Evolutionary conservation across 768 basidiomycete genomes (phyloP), one percentile per base, ranked within the genome.

Genomic region (Hydnum rufescens): DNA sequence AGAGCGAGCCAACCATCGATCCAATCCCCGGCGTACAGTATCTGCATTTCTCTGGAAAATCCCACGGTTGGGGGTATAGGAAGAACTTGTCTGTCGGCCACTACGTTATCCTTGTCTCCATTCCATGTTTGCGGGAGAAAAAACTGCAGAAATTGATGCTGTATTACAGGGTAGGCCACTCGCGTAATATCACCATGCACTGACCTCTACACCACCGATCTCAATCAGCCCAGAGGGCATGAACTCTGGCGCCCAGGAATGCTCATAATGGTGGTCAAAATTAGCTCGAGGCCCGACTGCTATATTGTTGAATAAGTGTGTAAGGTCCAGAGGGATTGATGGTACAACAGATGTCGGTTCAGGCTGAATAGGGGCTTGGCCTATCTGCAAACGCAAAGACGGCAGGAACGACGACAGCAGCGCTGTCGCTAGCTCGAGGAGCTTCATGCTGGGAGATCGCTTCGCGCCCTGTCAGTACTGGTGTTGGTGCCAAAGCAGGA

Each of bases 41-140:
- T 66, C 54, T 75, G 74, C 1, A 67, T 44, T 34, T 59, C 58
- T 22, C 53, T 26, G 6, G 47, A 36, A 52, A 63, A 54, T 60
- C 65, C 0, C 65, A 66, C n/a, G 63, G 59, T 0, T 6, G 39
- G 23, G 16, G 59, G 51, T 19, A 70, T 60, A 4, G 61, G 54
- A 8, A 75, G 49, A 3, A 67, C 59, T 53, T 76, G 74, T 1
- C 66, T 66, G 4, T 66, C 54, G 16, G 71, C 64, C 28, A 74
- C 58, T 25, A 73, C 61, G 52, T 76, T 76, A 55, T 76, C 73
- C 18, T 62, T 39, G 4, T 53, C 58, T 8, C 30, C 47, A 16
- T 42, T 42, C 52, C 52, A 52, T 5, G 23, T 26, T 34, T 5
- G n/a, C 4, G 55, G 55, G 5, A 56, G 49, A 32, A 32, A 6